These are phyloP conservation scores for Hibiscus mutabilis DNA, from an alignment of 345 rosid species.

Conservation along the genomic window DNA sequence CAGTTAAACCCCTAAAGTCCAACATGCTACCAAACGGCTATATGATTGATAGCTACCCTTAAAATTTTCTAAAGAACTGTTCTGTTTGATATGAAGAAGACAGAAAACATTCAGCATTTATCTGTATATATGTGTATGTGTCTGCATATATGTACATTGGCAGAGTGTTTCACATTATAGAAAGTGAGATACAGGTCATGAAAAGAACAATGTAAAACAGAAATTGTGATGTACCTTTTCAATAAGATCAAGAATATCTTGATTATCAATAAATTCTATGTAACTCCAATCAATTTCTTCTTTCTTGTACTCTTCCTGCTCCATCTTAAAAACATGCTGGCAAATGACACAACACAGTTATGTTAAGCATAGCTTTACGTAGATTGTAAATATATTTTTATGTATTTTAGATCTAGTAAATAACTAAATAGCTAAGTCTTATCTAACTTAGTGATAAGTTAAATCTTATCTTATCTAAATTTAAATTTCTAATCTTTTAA, in stretches of 20 bases:
- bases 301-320: slow-evolving; percentile 95
- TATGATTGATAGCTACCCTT: not conserved
- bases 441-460: no score
- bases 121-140: not conserved
- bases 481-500: no score
- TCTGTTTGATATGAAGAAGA: not conserved
- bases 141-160: not conserved
- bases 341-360: slow-evolving; percentile 19
- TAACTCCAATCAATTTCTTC: slow-evolving; percentile 99
- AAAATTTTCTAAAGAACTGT: not conserved
- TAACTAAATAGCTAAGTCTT: no score
- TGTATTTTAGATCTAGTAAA: no score
- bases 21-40: not conserved
- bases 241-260: slow-evolving; percentile 90
- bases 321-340: slow-evolving; percentile 99
- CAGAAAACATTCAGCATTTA: not conserved
- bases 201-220: not conserved
- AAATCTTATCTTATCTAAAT: no score
- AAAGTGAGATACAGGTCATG: not conserved
- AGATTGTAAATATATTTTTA: no score
- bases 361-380: slow-evolving; percentile 13
- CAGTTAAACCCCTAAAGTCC: no score
- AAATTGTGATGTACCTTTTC: slow-evolving; percentile 57
- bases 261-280: slow-evolving; percentile 92
- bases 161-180: not conserved